A percentile compares a stretch with the other conserved stretches of the same genome.
phyloP scores from a whole-genome alignment of 2,329 filamentous ascomycete species.

The Aspergillus sergii region DNA sequence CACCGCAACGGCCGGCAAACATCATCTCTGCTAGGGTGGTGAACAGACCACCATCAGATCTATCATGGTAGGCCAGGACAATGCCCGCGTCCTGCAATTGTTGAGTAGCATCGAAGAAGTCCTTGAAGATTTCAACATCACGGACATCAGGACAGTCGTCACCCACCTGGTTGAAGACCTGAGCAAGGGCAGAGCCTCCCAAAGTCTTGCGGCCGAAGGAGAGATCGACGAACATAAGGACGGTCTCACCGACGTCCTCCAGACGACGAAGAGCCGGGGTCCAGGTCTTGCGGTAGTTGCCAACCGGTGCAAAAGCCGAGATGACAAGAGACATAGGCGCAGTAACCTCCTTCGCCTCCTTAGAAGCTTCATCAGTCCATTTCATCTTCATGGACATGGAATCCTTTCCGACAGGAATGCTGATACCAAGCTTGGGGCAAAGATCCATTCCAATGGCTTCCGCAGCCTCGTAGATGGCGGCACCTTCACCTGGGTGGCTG shows the following conservation, averaged over 20 bases:
- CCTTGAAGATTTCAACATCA: conserved; percentile 76
- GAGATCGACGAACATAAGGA: conserved; percentile 89
- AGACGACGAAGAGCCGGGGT: conserved; percentile 81
- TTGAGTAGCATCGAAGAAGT: conserved; percentile 87
- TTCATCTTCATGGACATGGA: conserved; percentile 99
- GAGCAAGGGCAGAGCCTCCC: conserved; percentile 88
- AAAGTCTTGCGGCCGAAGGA: conserved; percentile 77
- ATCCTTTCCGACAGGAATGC: conserved; percentile 96
- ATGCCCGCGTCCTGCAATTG: conserved; percentile 67
- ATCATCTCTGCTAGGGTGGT: conserved; percentile 96
- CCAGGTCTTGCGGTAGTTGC: conserved; percentile 85
- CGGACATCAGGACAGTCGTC: conserved; percentile 84
- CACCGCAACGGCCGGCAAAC: conserved; percentile 90
- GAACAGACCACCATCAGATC: conserved; percentile 88
- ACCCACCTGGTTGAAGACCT: conserved; percentile 84
- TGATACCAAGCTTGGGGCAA: conserved; percentile 85
- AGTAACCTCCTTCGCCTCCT: conserved; percentile 79
- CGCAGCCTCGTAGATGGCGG: conserved; percentile 89
- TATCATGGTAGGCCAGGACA: conserved; percentile 92
- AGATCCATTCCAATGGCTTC: conserved; percentile 90
- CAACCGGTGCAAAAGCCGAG: conserved; percentile 84
- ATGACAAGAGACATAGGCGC: conserved; percentile 90
- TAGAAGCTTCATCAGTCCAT: conserved; percentile 73
- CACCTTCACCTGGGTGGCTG: conserved; percentile 87
- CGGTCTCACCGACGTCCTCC: conserved; percentile 85